Conservation (phyloP, 805 yeast species). For the Myxozyma sirexii region DNA sequence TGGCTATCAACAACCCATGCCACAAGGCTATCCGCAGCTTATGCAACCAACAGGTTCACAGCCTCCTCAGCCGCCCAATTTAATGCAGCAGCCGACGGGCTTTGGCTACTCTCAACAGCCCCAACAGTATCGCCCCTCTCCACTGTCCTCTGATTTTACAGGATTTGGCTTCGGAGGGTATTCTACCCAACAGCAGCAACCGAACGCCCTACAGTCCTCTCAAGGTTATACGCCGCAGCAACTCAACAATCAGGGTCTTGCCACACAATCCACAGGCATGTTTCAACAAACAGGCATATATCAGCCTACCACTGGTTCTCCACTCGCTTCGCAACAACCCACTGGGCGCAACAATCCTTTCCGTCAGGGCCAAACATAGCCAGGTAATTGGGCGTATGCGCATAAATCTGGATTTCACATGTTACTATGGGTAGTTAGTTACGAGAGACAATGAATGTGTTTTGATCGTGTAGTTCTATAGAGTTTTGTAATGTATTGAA, state of each 20-base stretch:
- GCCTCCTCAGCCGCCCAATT: constrained; percentile 34
- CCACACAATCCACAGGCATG: constrained; percentile 14
- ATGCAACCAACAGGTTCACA: constrained; percentile 38
- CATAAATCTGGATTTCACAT: too few relatives aligned
- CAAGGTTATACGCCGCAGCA: constrained; percentile 46
- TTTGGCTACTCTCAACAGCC: constrained; percentile 87
- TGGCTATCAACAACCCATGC: constrained; percentile 18
- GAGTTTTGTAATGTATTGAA: too few relatives aligned
- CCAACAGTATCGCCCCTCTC: constrained; percentile 9
- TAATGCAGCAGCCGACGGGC: constrained; percentile 79
- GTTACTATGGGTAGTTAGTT: too few relatives aligned
- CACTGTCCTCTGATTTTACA: constrained; percentile 15
- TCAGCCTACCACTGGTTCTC: constrained; percentile 14
- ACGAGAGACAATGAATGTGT: too few relatives aligned
- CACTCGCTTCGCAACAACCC: constrained; percentile 22
- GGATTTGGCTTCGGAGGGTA: constrained; percentile 26
- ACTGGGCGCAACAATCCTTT: constrained; percentile 21
- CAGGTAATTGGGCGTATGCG: too few relatives aligned
- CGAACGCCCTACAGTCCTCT: constrained; percentile 39
- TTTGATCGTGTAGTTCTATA: too few relatives aligned
- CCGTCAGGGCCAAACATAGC: too few relatives aligned
- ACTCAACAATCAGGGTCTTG: background rate
- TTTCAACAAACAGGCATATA: constrained; percentile 14
- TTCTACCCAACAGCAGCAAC: constrained; percentile 22
- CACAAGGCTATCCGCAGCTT: constrained; percentile 37